phyloP scores from a whole-genome alignment of 2,329 filamentous ascomycete species.

The Corniculantispora saksenae region DNA sequence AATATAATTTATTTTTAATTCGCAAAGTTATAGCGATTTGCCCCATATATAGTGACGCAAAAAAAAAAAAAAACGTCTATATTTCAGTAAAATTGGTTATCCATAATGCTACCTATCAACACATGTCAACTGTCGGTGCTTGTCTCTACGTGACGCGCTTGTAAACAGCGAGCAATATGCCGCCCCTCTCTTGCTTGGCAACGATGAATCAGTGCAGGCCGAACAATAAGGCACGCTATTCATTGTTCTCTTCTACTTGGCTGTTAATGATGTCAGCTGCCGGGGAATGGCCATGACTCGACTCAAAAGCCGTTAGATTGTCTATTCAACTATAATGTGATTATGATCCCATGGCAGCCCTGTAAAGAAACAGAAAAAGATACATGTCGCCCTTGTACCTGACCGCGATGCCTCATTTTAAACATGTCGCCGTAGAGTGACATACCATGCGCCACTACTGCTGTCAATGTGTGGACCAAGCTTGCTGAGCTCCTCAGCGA shows the following conservation, averaged over 20 bases:
- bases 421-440: not conserved
- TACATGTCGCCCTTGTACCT: slow-evolving; percentile 5
- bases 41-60: too few species aligned
- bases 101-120: too few species aligned
- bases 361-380: not conserved
- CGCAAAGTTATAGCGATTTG: too few species aligned
- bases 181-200: not conserved
- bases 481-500: slow-evolving; percentile 8
- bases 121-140: too few species aligned
- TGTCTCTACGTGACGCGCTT: too few species aligned
- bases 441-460: slow-evolving; percentile 11
- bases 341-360: not conserved
- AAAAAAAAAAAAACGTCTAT: too few species aligned
- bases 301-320: not conserved
- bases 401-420: not conserved
- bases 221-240: not conserved
- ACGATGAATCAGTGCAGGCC: not conserved
- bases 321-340: not conserved
- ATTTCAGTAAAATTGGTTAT: too few species aligned
- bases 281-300: slow-evolving; percentile 2
- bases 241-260: not conserved
- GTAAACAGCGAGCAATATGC: not conserved
- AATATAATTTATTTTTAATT: too few species aligned
- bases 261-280: not conserved
- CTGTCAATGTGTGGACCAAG: slow-evolving; percentile 1